Percentiles rank a stretch among this genome's conserved stretches.
Evolutionary conservation across 2,329 filamentous ascomycete genomes (phyloP).

Genomic region (Westerdykella ornata): DNA sequence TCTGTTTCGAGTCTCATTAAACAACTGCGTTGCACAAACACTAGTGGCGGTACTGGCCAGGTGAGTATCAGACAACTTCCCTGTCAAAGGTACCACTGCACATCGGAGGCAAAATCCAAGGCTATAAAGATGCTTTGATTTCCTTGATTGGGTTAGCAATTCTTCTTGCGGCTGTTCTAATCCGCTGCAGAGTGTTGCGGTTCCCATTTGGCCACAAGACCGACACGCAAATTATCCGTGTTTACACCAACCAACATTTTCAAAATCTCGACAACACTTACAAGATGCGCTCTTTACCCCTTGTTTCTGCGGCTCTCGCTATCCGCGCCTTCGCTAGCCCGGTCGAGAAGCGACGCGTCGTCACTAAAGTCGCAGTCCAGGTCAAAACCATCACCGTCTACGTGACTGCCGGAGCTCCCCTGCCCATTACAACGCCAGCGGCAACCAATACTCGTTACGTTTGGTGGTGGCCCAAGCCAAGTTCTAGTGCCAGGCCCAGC

Average conservation of each 20-base stretch:
- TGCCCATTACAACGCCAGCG: background rate
- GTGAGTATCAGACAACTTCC: constrained; percentile 8
- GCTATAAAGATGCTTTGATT: constrained; percentile 7
- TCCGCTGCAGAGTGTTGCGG: constrained; percentile 4
- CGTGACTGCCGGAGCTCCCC: constrained; percentile 8
- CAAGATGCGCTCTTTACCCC: constrained; percentile 23
- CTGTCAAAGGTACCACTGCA: background rate
- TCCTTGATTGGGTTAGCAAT: background rate
- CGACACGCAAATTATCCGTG: constrained; percentile 7
- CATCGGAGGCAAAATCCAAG: background rate
- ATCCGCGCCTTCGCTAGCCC: constrained; percentile 22
- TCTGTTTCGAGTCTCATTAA: constrained; percentile 11
- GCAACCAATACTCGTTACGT: constrained; percentile 1
- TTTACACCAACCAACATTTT: constrained; percentile 2
- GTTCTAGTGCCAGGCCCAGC: constrained; percentile 1
- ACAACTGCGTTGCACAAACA: constrained; percentile 2
- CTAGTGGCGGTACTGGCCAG: constrained; percentile 1
- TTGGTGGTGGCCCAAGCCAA: constrained; percentile 1
- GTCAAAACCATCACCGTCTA: constrained; percentile 20
- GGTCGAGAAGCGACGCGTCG: constrained; percentile 16
- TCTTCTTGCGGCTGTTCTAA: constrained; percentile 9
- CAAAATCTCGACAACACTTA: constrained; percentile 6
- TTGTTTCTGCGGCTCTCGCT: constrained; percentile 22
- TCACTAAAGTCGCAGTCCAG: constrained; percentile 18
- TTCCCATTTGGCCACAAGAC: constrained; percentile 7